These are phyloP conservation scores for Phellinidium pouzarii DNA, from an alignment of 1,284 basidiomycete genomes.

Conservation along the genomic window DNA sequence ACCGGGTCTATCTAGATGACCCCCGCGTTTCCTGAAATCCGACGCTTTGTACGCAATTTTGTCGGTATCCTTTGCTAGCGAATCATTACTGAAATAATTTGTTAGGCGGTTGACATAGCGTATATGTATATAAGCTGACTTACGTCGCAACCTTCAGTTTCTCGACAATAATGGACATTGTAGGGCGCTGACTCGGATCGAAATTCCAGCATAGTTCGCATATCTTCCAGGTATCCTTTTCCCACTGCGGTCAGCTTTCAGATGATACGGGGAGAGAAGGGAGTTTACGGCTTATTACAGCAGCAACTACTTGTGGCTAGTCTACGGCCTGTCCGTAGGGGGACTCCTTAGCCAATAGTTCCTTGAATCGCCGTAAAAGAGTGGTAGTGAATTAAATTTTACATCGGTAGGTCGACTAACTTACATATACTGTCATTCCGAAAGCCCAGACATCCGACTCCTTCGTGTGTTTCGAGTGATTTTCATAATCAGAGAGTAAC, in stretches of 20 bases:
- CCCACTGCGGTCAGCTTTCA: background rate
- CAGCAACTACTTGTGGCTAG: background rate
- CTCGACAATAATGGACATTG: too few species aligned
- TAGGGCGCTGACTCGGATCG: background rate
- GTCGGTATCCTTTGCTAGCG: too few species aligned
- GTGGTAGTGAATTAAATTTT: conserved; percentile 36
- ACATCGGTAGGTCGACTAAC: too few species aligned
- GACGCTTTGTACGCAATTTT: too few species aligned
- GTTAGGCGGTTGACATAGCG: too few species aligned
- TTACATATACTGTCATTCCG: conserved; percentile 11
- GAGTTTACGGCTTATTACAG: background rate
- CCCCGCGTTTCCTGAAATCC: too few species aligned
- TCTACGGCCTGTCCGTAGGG: background rate
- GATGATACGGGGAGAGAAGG: background rate
- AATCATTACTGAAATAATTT: too few species aligned
- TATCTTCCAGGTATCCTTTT: background rate
- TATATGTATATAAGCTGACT: too few species aligned
- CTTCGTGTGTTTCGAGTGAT: background rate
- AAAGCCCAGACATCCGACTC: conserved; percentile 15
- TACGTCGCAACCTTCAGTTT: too few species aligned
- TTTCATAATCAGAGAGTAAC: background rate
- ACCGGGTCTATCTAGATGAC: too few species aligned
- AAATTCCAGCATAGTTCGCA: conserved; percentile 1
- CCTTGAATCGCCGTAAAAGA: conserved; percentile 29
- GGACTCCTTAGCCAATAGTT: background rate